A percentile compares a stretch with the other conserved stretches of the same genome.
phyloP scores from a whole-genome alignment of 768 basidiomycete genomes.

The Plicaturopsis crispa region DNA sequence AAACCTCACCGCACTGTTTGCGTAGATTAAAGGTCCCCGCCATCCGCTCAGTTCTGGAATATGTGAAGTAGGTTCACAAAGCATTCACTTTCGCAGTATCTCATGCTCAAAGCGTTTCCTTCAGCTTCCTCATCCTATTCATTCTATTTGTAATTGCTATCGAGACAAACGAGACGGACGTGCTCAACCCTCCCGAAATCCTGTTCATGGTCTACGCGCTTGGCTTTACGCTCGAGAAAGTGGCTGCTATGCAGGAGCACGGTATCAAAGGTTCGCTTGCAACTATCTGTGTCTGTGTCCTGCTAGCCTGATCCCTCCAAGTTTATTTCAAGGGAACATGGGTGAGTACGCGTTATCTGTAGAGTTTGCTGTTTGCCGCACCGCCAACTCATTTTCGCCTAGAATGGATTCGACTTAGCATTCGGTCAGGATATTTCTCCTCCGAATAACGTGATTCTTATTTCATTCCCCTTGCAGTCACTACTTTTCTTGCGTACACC shows the following conservation, averaged over 20 bases:
- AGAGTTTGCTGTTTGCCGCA: conserved; percentile 1
- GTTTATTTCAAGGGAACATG: conserved; percentile 84
- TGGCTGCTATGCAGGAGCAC: conserved; percentile 94
- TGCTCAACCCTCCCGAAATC: conserved; percentile 59
- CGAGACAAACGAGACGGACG: conserved; percentile 56
- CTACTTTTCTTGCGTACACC: conserved; percentile 71
- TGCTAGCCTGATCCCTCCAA: conserved; percentile 17
- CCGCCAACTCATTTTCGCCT: conserved; percentile 7
- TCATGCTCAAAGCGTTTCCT: conserved; percentile 1
- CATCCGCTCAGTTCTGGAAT: conserved; percentile 86
- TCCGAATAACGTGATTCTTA: too few relatives aligned
- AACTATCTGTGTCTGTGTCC: neutral
- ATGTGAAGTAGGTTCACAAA: conserved; percentile 52
- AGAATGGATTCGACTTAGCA: conserved; percentile 92
- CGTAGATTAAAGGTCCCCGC: conserved; percentile 85
- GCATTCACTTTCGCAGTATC: neutral
- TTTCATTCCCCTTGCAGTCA: conserved; percentile 59
- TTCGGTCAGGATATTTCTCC: conserved; percentile 50
- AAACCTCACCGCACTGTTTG: too few relatives aligned
- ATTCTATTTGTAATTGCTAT: conserved; percentile 74
- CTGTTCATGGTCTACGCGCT: conserved; percentile 68
- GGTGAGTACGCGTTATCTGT: conserved; percentile 31
- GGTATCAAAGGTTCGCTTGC: conserved; percentile 66
- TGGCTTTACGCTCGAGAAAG: conserved; percentile 87
- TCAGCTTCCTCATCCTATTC: conserved; percentile 75